phyloP scores from a whole-genome alignment of 306 rosid genomes.

The Cicer bijugum region DNA sequence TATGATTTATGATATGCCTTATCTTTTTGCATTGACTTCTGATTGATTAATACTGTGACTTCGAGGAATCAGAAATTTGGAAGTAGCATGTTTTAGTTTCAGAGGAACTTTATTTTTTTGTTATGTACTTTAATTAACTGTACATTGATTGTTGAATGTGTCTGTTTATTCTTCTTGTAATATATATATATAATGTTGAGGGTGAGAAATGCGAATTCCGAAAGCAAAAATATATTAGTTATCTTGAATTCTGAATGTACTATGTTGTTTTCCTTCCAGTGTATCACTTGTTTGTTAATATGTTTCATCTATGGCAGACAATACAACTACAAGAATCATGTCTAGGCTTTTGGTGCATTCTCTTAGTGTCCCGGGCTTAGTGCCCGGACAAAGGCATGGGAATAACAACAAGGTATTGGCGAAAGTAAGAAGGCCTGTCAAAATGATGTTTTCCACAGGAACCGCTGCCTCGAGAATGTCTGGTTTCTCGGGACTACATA shows the following conservation, averaged over 20 bases:
- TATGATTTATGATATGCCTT: not conserved
- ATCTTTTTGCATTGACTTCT: not conserved
- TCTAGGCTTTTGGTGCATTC: constrained; percentile 85
- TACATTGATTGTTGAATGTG: not conserved
- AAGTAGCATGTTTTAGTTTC: not conserved
- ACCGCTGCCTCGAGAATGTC: constrained; percentile 56
- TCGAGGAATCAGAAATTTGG: not conserved
- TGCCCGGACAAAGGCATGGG: constrained; percentile 54
- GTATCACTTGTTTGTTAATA: constrained; percentile 1
- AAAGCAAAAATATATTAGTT: not conserved
- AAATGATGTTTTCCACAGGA: constrained; percentile 59
- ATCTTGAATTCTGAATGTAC: not conserved
- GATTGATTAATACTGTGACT: not conserved
- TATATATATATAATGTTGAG: not conserved
- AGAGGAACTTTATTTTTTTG: not conserved
- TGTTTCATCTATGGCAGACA: constrained; percentile 17
- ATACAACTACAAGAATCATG: constrained; percentile 57
- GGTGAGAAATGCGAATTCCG: not conserved
- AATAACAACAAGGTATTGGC: constrained; percentile 58
- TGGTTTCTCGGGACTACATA: constrained; percentile 72
- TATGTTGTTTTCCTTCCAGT: not conserved
- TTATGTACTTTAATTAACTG: not conserved
- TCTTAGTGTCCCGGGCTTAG: constrained; percentile 63
- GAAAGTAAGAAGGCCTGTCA: constrained; percentile 54
- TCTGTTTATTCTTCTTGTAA: not conserved